phyloP scores from a whole-genome alignment of 306 rosid genomes.

The Dicorynia guianensis region DNA sequence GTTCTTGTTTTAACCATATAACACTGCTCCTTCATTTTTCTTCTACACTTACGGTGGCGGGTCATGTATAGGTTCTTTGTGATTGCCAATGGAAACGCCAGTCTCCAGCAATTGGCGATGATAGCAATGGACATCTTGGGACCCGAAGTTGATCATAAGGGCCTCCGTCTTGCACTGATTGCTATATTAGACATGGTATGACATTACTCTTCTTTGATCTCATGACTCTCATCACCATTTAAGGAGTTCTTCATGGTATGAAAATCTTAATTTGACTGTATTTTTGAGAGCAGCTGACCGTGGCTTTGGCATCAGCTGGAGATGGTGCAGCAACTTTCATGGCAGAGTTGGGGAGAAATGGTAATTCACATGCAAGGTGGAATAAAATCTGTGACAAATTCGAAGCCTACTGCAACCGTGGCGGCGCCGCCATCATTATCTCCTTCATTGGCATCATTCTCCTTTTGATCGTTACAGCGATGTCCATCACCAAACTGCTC shows the following conservation, averaged over 20 bases:
- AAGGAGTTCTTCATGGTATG: too few relatives aligned
- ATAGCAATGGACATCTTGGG: slow-evolving; percentile 62
- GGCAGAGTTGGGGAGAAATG: slow-evolving; percentile 80
- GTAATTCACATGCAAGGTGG: slow-evolving; percentile 91
- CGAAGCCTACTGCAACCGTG: slow-evolving; percentile 58
- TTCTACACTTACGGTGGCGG: neutral
- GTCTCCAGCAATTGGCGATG: slow-evolving; percentile 79
- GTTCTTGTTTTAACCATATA: neutral
- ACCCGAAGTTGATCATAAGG: slow-evolving; percentile 56
- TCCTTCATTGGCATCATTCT: slow-evolving; percentile 77
- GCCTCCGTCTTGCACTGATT: slow-evolving; percentile 65
- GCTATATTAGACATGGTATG: slow-evolving; percentile 91
- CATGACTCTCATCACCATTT: neutral
- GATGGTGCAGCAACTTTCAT: slow-evolving; percentile 93
- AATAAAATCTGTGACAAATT: slow-evolving; percentile 88
- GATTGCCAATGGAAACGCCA: slow-evolving; percentile 74
- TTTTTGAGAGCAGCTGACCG: slow-evolving; percentile 47
- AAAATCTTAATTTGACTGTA: neutral
- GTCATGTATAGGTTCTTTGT: slow-evolving; percentile 72
- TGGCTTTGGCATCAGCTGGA: slow-evolving; percentile 71
- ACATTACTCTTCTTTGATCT: neutral
- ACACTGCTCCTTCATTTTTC: slow-evolving; percentile 16
- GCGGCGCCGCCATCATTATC: slow-evolving; percentile 69
- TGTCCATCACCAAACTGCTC: slow-evolving; percentile 70
- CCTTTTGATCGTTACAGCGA: slow-evolving; percentile 56